Evolutionary conservation across 768 basidiomycete genomes (phyloP).

Genomic region (Boletellus sp.): DNA sequence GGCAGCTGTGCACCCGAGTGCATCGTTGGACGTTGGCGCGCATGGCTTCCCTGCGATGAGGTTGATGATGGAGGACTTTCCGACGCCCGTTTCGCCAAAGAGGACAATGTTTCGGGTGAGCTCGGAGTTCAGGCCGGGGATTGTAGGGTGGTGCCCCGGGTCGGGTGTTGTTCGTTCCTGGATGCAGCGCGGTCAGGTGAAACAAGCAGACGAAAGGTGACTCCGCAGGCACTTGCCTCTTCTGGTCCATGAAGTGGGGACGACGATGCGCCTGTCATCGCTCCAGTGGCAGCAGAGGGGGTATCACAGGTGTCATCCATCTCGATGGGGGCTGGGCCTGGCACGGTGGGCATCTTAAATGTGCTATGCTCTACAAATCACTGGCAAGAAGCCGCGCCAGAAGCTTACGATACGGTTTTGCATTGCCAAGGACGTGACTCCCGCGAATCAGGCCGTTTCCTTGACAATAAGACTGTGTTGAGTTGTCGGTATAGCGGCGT

Average conservation of each 20-base stretch:
- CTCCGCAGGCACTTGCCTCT: neutral
- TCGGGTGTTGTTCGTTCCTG: neutral
- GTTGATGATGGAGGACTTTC: constrained; percentile 3
- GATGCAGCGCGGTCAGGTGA: neutral
- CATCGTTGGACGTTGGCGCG: constrained; percentile 2
- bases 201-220: neutral
- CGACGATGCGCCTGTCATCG: neutral
- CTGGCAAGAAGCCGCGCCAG: no score
- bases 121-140: neutral
- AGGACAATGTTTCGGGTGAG: neutral
- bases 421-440: no score
- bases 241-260: neutral
- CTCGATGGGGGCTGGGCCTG: no score
- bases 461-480: no score
- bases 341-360: no score
- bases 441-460: no score
- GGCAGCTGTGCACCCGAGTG: neutral
- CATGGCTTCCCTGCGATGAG: neutral
- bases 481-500: no score
- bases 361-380: no score
- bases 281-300: neutral
- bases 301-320: no score
- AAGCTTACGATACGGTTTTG: no score
- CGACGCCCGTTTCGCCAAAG: constrained; percentile 1
- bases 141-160: neutral